A percentile compares a stretch with the other conserved stretches of the same genome.
Conservation (phyloP, 2,329 filamentous ascomycete species). For the Hypoxylon sp. region DNA sequence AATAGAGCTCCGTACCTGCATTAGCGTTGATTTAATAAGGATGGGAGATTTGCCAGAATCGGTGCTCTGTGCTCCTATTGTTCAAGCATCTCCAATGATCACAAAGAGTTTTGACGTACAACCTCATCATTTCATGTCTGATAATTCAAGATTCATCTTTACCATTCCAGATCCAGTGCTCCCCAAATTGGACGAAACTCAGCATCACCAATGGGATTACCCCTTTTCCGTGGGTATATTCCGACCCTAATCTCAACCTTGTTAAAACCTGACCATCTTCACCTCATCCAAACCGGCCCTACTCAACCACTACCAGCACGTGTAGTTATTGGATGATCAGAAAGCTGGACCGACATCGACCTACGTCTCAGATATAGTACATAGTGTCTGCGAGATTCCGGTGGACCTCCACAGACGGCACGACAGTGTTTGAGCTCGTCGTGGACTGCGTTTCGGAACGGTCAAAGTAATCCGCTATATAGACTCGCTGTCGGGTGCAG, state of each 20-base stretch:
- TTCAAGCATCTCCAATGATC: background rate
- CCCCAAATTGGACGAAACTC: background rate
- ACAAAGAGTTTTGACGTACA: slow-evolving; percentile 1
- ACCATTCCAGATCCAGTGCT: background rate
- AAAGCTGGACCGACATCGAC: background rate
- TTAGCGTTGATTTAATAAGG: background rate
- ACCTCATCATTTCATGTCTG: background rate
- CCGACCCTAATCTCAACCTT: background rate
- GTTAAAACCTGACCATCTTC: background rate
- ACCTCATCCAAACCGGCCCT: background rate
- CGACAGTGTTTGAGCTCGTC: slow-evolving; percentile 10
- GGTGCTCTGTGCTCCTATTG: background rate
- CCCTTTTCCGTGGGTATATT: background rate
- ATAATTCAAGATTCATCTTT: background rate
- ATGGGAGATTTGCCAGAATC: background rate
- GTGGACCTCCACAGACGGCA: slow-evolving; percentile 55
- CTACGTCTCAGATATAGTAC: slow-evolving; percentile 65
- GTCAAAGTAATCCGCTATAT: slow-evolving; percentile 75
- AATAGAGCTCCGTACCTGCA: background rate
- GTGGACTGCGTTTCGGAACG: slow-evolving; percentile 51
- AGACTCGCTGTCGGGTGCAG: slow-evolving; percentile 80
- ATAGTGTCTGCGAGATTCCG: slow-evolving; percentile 60
- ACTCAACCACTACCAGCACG: background rate
- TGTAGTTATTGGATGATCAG: background rate
- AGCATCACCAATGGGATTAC: background rate